These are phyloP conservation scores for Senna tora DNA, from an alignment of 306 rosid species.

Conservation along the genomic window DNA sequence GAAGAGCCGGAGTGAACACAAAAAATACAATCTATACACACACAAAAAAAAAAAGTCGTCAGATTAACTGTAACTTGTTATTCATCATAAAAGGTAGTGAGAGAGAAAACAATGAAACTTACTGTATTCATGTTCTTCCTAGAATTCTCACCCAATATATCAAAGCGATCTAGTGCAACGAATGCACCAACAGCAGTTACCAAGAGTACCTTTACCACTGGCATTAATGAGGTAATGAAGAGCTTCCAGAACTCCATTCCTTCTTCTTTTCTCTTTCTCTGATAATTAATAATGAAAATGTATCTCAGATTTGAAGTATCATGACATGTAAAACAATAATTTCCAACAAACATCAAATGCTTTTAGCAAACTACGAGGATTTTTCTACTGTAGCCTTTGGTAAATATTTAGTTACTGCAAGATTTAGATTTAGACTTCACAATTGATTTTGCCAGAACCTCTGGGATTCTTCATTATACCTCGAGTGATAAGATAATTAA, in stretches of 20 bases:
- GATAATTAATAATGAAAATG: neutral
- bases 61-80: too few relatives aligned
- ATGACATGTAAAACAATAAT: neutral
- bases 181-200: constrained; percentile 37
- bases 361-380: neutral
- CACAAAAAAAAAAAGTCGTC: neutral
- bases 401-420: neutral
- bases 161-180: constrained; percentile 35
- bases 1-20: constrained; percentile 45
- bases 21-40: constrained; percentile 41
- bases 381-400: neutral
- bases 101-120: neutral
- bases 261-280: neutral
- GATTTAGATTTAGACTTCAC: neutral
- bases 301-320: constrained; percentile 1
- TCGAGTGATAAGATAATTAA: neutral
- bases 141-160: constrained; percentile 24
- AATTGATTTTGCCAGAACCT: neutral
- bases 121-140: constrained; percentile 39
- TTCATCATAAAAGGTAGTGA: too few relatives aligned
- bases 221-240: constrained; percentile 34
- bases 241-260: constrained; percentile 40
- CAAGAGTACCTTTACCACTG: constrained; percentile 40
- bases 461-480: neutral
- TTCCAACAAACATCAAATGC: neutral